These are phyloP conservation scores for Pisolithus tinctorius DNA, from an alignment of 768 basidiomycete species.

Conservation along the genomic window DNA sequence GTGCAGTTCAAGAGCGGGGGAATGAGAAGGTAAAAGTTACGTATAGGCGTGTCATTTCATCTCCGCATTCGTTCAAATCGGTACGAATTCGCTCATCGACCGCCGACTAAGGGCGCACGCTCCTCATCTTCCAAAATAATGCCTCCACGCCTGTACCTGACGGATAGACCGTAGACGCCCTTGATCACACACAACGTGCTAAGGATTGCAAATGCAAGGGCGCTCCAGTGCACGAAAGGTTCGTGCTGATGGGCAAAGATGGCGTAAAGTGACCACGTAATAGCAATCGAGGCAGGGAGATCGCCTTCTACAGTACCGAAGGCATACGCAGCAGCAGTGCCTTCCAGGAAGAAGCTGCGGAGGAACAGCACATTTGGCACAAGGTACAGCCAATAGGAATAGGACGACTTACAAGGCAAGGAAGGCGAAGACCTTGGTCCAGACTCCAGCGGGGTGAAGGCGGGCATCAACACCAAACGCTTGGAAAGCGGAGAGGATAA, in stretches of 20 bases:
- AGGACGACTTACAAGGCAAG: slow-evolving; percentile 60
- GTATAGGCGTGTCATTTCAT: neutral
- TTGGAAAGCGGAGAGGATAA: slow-evolving; percentile 77
- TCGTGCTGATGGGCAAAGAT: slow-evolving; percentile 74
- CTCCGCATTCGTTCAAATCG: neutral
- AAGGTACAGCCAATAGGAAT: neutral
- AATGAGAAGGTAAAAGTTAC: neutral
- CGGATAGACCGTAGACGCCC: slow-evolving; percentile 52
- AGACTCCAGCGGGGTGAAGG: slow-evolving; percentile 62
- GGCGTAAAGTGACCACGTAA: slow-evolving; percentile 90
- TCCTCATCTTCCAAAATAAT: slow-evolving; percentile 80
- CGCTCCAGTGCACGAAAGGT: slow-evolving; percentile 83
- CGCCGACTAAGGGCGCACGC: slow-evolving; percentile 70
- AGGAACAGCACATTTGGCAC: slow-evolving; percentile 5
- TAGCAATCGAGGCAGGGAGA: slow-evolving; percentile 84
- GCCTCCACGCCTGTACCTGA: slow-evolving; percentile 38
- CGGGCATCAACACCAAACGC: slow-evolving; percentile 81
- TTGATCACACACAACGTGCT: slow-evolving; percentile 82
- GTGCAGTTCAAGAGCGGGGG: neutral
- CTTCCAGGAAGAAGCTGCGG: slow-evolving; percentile 81
- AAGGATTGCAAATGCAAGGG: slow-evolving; percentile 80
- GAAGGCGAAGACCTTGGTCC: slow-evolving; percentile 96
- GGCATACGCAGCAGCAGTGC: slow-evolving; percentile 88
- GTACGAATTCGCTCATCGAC: slow-evolving; percentile 12
- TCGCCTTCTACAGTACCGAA: slow-evolving; percentile 90